phyloP scores from a whole-genome alignment of 2,329 filamentous ascomycete species.

The Fusarium sp. region DNA sequence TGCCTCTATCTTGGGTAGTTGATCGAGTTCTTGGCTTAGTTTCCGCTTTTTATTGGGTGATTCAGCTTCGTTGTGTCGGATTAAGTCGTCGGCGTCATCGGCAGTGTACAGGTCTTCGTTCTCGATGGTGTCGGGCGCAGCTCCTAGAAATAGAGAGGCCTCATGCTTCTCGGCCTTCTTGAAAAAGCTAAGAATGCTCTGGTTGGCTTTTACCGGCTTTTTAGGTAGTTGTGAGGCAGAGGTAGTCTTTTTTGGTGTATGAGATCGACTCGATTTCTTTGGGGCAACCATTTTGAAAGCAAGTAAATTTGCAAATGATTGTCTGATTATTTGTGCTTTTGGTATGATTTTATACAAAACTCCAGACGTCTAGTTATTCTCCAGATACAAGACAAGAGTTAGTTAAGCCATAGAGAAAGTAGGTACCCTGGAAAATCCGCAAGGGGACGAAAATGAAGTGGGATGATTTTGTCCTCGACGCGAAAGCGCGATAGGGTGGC shows the following conservation, averaged over 20 bases:
- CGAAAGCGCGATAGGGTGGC: constrained; percentile 30
- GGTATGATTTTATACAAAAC: neutral
- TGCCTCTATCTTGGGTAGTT: neutral
- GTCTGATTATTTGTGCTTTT: neutral
- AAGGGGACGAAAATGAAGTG: constrained; percentile 14
- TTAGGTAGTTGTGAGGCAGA: constrained; percentile 43
- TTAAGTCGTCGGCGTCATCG: constrained; percentile 45
- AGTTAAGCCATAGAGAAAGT: neutral
- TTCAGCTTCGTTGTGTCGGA: constrained; percentile 50
- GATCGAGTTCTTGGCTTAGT: constrained; percentile 39
- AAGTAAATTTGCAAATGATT: neutral
- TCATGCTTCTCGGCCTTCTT: constrained; percentile 73
- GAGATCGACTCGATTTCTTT: constrained; percentile 48
- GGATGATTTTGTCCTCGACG: constrained; percentile 37
- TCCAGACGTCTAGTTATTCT: neutral
- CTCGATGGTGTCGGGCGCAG: constrained; percentile 28
- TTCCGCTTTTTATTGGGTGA: constrained; percentile 47
- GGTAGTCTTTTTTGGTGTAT: constrained; percentile 48
- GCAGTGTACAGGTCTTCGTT: constrained; percentile 45
- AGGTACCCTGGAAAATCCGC: neutral
- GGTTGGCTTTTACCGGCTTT: constrained; percentile 61
- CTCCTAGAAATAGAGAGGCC: constrained; percentile 66
- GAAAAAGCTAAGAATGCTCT: constrained; percentile 80
- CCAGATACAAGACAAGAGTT: neutral
- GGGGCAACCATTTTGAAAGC: constrained; percentile 49